Evolutionary conservation across 2,329 filamentous ascomycete species (phyloP).

Genomic region (Paecilomyces formosus): DNA sequence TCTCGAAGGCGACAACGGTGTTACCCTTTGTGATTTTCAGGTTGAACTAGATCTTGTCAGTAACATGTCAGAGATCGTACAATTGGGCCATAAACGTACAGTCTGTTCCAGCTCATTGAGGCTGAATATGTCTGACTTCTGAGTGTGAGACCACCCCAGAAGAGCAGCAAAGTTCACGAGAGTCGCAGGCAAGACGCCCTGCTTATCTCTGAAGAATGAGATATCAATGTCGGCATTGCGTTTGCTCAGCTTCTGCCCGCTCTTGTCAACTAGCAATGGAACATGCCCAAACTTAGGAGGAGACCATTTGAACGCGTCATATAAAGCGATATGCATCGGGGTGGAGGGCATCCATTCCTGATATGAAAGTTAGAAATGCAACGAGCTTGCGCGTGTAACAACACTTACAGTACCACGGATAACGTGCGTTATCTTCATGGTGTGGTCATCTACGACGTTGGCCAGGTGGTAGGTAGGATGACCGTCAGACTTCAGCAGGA

Average conservation of each 20-base stretch:
- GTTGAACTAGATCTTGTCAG: conserved; percentile 51
- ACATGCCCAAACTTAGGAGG: conserved; percentile 73
- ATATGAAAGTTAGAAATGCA: not conserved
- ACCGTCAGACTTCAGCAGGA: conserved; percentile 85
- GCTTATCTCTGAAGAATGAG: conserved; percentile 46
- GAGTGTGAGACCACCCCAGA: conserved; percentile 70
- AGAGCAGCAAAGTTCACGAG: conserved; percentile 78
- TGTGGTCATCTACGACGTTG: conserved; percentile 92
- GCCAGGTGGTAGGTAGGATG: conserved; percentile 95
- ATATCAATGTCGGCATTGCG: conserved; percentile 63
- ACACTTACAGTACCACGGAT: conserved; percentile 68
- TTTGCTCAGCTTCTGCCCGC: conserved; percentile 79
- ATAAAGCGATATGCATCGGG: conserved; percentile 67
- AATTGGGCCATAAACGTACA: conserved; percentile 36
- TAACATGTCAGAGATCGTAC: conserved; percentile 14
- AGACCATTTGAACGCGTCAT: conserved; percentile 68
- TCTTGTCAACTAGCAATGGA: conserved; percentile 61
- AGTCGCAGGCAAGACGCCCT: conserved; percentile 56
- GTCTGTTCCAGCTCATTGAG: conserved; percentile 63
- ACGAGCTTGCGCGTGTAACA: not conserved
- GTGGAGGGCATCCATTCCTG: conserved; percentile 97
- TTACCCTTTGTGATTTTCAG: conserved; percentile 89
- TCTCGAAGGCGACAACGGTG: conserved; percentile 71
- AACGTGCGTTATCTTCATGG: conserved; percentile 94
- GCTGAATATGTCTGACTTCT: conserved; percentile 62